Evolutionary conservation across 345 rosid genomes (phyloP).

Genomic region (Linum trigynum): DNA sequence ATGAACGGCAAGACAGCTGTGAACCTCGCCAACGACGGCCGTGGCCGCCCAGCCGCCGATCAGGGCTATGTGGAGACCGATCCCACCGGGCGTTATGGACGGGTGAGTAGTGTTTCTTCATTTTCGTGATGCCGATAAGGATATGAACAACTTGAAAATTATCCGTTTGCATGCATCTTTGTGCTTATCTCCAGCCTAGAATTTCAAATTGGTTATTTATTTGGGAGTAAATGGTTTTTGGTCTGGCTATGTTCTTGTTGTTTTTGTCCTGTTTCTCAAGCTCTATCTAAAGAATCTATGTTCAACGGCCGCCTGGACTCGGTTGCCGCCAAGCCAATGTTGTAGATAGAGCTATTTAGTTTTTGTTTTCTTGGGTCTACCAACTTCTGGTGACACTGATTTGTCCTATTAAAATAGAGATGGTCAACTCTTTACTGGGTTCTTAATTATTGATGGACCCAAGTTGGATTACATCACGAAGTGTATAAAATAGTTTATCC

Average conservation of each 20-base stretch:
- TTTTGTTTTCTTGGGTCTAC: neutral
- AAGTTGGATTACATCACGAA: neutral
- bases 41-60: neutral
- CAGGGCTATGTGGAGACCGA: conserved; percentile 61
- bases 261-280: neutral
- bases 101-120: conserved; percentile 43
- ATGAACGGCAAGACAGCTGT: neutral
- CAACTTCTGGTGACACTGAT: neutral
- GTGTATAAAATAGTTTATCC: no score
- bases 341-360: no score
- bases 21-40: no score
- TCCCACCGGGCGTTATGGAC: conserved; percentile 83
- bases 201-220: no score
- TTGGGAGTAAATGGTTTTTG: no score
- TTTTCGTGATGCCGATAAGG: neutral
- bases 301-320: conserved; percentile 9
- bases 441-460: neutral
- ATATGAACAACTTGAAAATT: no score
- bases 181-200: no score
- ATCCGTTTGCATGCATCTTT: no score
- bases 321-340: no score
- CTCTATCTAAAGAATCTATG: neutral
- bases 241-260: neutral
- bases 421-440: neutral
- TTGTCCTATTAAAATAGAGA: neutral